Base-by-base conservation (phyloP, 208 protist genomes). In the Leishmania mexicana region DNA sequence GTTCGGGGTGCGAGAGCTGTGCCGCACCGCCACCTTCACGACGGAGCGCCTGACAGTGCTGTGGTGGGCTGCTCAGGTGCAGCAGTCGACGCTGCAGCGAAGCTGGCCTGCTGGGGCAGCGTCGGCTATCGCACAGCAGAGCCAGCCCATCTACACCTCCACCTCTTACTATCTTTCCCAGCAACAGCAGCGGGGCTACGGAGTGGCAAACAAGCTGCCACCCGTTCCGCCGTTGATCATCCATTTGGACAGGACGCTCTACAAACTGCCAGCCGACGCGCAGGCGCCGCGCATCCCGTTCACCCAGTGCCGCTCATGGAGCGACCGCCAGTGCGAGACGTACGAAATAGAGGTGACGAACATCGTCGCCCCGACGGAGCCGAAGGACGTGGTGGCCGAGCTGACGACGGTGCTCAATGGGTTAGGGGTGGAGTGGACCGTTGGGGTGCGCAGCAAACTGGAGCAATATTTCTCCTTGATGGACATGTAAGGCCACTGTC, bases 331-430 rank as follows among this genome's bases (percentile, higher is more conserved):
- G n/a, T 89, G 75, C 60, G 87, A 90, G 73, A 80, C 88, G 51
- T 95, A 90, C 81, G 88, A 95, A 62, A 77, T 95, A 11, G 89
- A 95, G 80, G 83, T 95, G 28, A 92, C 88, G 19, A 92, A 88
- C 62, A 85, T 92, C 11, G 64, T 76, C 3, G 53, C 75, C 0
- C 60, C 75, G 7, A 88, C 84, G 24, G 57, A 84, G 42, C 81
- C 89, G 51, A 75, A 65, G 42, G 81, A 77, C 31, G 90, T 92
- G 47, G 71, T 89, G 38, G 24, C 79, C 21, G 90, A 94, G 85
- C 73, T 95, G 47, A 85, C 81, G 42, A 72, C 31, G 13, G 78
- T 84, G 75, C 78, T 97, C 38, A 75, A 90, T 28, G 49, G 77
- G 28, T 51, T 94, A 42, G 84, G 88, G 4, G 87, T 96, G 62